Evolutionary conservation across 495 filamentous ascomycete species (phyloP).

Genomic region (Aspergillus nanangensis): DNA sequence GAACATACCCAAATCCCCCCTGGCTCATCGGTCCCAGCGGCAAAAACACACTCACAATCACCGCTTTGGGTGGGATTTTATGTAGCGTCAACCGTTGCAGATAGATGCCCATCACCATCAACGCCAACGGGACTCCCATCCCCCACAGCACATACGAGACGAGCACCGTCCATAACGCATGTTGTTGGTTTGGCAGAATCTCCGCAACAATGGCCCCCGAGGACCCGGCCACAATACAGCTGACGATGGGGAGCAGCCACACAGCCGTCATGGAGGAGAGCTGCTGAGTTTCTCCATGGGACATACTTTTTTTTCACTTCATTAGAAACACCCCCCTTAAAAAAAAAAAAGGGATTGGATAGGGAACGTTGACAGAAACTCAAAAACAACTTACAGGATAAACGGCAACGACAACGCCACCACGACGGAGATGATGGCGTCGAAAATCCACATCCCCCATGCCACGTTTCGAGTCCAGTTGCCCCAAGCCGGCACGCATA

Average conservation of each 20-base stretch:
- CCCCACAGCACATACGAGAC: constrained; percentile 57
- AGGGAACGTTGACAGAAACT: no score
- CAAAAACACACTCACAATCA: constrained; percentile 59
- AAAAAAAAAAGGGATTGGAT: no score
- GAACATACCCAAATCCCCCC: constrained; percentile 46
- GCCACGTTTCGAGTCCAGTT: constrained; percentile 30
- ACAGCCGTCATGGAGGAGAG: constrained; percentile 52
- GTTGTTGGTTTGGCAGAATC: constrained; percentile 44
- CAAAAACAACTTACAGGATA: constrained; percentile 46
- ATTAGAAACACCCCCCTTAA: no score
- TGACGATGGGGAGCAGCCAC: constrained; percentile 59
- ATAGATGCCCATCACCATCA: constrained; percentile 55
- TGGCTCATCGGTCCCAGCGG: constrained; percentile 58
- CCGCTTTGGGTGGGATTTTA: constrained; percentile 51
- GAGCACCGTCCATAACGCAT: constrained; percentile 53
- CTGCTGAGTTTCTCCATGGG: constrained; percentile 20
- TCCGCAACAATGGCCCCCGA: constrained; percentile 53
- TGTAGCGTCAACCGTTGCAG: constrained; percentile 55
- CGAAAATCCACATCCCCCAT: constrained; percentile 58
- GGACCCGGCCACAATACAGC: constrained; percentile 53
- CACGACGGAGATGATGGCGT: constrained; percentile 46
- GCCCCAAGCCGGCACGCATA: constrained; percentile 53
- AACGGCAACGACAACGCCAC: constrained; percentile 51
- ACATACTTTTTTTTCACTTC: constrained; percentile 30
- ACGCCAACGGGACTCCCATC: constrained; percentile 50